A percentile compares a stretch with the other conserved stretches of the same genome.
Conservation (phyloP, 768 basidiomycete genomes). For the Suillus spraguei region DNA sequence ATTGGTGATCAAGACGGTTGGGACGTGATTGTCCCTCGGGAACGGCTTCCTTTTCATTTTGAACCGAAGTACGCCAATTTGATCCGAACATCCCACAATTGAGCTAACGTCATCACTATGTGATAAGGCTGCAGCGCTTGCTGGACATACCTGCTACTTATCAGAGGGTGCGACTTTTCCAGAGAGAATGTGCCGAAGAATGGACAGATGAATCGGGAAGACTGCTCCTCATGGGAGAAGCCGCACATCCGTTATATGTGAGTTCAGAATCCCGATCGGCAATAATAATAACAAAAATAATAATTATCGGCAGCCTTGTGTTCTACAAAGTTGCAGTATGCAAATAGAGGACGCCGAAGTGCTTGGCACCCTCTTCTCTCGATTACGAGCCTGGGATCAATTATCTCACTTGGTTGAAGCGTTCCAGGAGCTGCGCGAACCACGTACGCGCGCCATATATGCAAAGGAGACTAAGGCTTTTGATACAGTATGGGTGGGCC, state of each 20-base stretch:
- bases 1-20: conserved; percentile 35
- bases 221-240: conserved; percentile 59
- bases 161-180: conserved; percentile 41
- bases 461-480: conserved; percentile 48
- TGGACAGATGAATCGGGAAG: conserved; percentile 54
- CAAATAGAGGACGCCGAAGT: conserved; percentile 38
- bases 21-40: conserved; percentile 37
- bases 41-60: conserved; percentile 37
- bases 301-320: conserved; percentile 45
- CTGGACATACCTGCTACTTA: conserved; percentile 39
- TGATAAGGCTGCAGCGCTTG: conserved; percentile 39
- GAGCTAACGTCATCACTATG: conserved; percentile 12
- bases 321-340: conserved; percentile 40
- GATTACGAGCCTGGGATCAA: conserved; percentile 49
- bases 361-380: conserved; percentile 39
- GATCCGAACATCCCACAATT: background rate
- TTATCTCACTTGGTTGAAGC: conserved; percentile 53
- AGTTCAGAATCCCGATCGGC: conserved; percentile 14
- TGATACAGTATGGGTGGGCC: conserved; percentile 42
- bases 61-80: conserved; percentile 39
- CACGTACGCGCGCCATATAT: conserved; percentile 46
- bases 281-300: background rate
- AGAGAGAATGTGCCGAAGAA: conserved; percentile 44
- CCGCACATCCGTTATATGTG: conserved; percentile 61
- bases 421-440: conserved; percentile 62